Evolutionary conservation across 2,329 filamentous ascomycete species (phyloP), one percentile per base, ranked within the genome.

Genomic region (Leptodontidium sp.): DNA sequence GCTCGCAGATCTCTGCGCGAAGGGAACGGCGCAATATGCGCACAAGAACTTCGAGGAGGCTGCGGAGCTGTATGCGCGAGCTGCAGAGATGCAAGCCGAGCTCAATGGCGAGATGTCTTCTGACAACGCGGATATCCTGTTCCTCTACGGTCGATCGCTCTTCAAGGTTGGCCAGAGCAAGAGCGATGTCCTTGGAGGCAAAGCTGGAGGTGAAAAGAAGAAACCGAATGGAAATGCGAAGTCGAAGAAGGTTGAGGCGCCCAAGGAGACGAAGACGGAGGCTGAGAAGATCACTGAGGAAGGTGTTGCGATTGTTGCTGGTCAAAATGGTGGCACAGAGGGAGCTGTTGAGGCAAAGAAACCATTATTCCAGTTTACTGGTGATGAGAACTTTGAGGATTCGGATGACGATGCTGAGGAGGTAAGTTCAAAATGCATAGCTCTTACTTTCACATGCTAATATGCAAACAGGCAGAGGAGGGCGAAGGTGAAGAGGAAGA

Each of bases 161-260:
- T 98, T 97, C 85, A 94, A 94, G 80, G 92, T 98, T 69, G 96
- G 94, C 38, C 92, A 98, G 79, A 91, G 89, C 79, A 97, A 97
- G 81, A 98, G 94, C 78, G 94, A 98, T 78, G 94, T 99, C 29
- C 85, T 99, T 45, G 96, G 96, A 67, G 93, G 92, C 43, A 92
- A 91, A 77, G 91, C 94, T 24, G 80, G 87, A 78, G 82, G 86
- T 77, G 81, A 89, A 81, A 81, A 84, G 74, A 82, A 84, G 77
- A 80, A 82, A 68, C 82, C 77, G 70, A 82, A 79, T 76, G 78
- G 73, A 63, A 79, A 74, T 70, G 81, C 82, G 77, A 83, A 82
- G 72, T 71, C 77, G 61, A 81, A 79, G 71, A 74, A 73, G 45
- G 79, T 79, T 52, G 75, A 79, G 26, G 77, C 78, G 24, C 71